These are phyloP conservation scores for Xylariaceae sp. DNA, from an alignment of 2,329 filamentous ascomycete species.

Conservation along the genomic window DNA sequence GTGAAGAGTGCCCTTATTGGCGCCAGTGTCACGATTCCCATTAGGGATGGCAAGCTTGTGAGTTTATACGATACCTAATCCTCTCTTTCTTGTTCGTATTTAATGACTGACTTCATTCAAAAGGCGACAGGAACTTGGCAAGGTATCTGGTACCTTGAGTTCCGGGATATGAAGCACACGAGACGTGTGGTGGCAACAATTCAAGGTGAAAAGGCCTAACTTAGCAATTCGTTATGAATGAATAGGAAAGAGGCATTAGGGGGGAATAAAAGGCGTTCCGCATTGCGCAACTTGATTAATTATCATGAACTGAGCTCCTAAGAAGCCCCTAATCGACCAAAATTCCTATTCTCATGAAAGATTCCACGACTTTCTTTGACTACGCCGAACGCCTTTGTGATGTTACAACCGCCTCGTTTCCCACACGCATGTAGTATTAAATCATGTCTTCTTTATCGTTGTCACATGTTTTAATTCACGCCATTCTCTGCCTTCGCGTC, in stretches of 20 bases:
- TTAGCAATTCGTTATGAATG: not conserved
- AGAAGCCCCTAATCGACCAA: not conserved
- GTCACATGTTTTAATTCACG: slow-evolving; percentile 12
- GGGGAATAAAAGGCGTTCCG: not conserved
- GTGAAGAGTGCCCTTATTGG: slow-evolving; percentile 88
- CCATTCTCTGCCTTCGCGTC: slow-evolving; percentile 29
- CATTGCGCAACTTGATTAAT: not conserved
- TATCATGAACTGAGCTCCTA: not conserved
- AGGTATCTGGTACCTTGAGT: slow-evolving; percentile 92
- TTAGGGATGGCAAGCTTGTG: slow-evolving; percentile 75
- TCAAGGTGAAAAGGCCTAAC: slow-evolving; percentile 68
- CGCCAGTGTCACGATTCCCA: slow-evolving; percentile 84
- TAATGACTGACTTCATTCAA: slow-evolving; percentile 7
- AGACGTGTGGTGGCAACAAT: slow-evolving; percentile 88
- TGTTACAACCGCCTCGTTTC: slow-evolving; percentile 7
- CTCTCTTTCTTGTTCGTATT: not conserved
- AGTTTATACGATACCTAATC: slow-evolving; percentile 23
- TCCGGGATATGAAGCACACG: slow-evolving; percentile 68
- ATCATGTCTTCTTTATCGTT: not conserved
- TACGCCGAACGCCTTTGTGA: slow-evolving; percentile 20
- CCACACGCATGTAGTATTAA: not conserved
- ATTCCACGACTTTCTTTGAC: slow-evolving; percentile 11
- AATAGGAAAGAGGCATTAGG: not conserved
- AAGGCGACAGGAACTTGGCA: slow-evolving; percentile 69
- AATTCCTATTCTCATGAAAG: slow-evolving; percentile 1